These are phyloP conservation scores for Groenewaldozyma salmanticensis DNA, from an alignment of 805 yeast species.

Conservation along the genomic window DNA sequence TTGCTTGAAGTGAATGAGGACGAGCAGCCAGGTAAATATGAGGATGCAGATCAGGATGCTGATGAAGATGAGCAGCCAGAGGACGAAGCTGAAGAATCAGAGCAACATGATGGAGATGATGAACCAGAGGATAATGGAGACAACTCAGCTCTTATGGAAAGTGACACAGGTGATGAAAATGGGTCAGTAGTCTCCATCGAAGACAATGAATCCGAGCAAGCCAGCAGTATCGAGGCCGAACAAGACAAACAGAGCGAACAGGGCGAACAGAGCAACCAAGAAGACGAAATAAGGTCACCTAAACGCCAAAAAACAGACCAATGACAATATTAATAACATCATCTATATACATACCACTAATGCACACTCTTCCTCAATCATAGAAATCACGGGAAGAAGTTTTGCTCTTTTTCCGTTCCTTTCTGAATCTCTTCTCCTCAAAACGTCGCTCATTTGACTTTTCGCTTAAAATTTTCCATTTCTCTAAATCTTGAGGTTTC, in stretches of 20 bases:
- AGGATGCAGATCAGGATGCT: slow-evolving; percentile 12
- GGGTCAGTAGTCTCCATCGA: slow-evolving; percentile 6
- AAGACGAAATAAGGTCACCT: not conserved
- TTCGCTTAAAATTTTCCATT: slow-evolving; percentile 38
- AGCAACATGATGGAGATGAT: slow-evolving; percentile 1
- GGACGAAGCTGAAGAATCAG: slow-evolving; percentile 8
- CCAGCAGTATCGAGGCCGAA: not conserved
- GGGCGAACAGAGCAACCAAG: no score
- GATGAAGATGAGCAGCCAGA: slow-evolving; percentile 3
- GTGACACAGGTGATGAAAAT: not conserved
- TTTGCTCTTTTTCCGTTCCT: slow-evolving; percentile 31
- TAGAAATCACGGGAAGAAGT: no score
- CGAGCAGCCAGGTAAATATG: slow-evolving; percentile 11
- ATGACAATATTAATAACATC: not conserved
- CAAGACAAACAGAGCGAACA: slow-evolving; percentile 6
- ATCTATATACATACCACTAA: no score
- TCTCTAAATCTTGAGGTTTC: slow-evolving; percentile 34
- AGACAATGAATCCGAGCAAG: not conserved
- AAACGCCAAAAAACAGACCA: not conserved
- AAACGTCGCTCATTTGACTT: slow-evolving; percentile 26
- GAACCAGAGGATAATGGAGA: slow-evolving; percentile 1
- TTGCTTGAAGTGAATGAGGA: slow-evolving; percentile 11
- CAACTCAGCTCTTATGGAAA: slow-evolving; percentile 2
- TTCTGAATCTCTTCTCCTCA: not conserved
- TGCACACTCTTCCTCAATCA: no score